Base-by-base conservation (phyloP, 495 filamentous ascomycete genomes). In the Letharia columbiana region DNA sequence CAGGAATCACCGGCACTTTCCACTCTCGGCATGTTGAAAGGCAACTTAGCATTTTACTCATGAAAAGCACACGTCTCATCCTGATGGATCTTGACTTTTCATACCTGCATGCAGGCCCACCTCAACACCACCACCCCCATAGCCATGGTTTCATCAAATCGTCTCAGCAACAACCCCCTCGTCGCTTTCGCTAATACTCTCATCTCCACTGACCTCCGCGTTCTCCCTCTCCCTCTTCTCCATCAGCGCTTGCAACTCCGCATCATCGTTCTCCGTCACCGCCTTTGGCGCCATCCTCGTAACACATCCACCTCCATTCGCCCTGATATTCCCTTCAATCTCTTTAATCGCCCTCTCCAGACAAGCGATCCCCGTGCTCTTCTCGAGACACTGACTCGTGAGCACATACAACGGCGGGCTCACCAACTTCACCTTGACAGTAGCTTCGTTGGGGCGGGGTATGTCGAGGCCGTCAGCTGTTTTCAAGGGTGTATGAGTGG, bases 151-250 rank as follows among this genome's bases (percentile, higher is more conserved):
- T 23, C 50, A 23, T 72, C 63, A 72, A 60, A 72, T 72, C 41
- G 67, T 70, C 67, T 70, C 71, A n/a, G 64, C 61, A 41, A 72
- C 69, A 17, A 68, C 66, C 18, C 81, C 84, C 71, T 96, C 94
- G 73, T 97, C 94, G 70, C 89, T 93, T 77, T 94, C 92, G 71
- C 89, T 94, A 77, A 89, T 82, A 76, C 89, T 91, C 82, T 98
- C 95, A 74, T 98, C 94, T 59, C 94, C 94, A 73, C 91, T 95
- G 65, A 98, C 90, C 76, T 97, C 90, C 75, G 87, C 88, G 79
- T 98, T 98, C 84, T 98, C 94, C 67, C 92, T 87, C 82, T 96
- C 94, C 68, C 91, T 87, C 87, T 97, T 98, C 81, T 98, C 94
- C 94, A 98, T 98, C 66, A 98, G 82, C 57, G 93, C 95, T 77